Conservation (phyloP, 495 filamentous ascomycete species). For the Aspergillus funiculosus region DNA sequence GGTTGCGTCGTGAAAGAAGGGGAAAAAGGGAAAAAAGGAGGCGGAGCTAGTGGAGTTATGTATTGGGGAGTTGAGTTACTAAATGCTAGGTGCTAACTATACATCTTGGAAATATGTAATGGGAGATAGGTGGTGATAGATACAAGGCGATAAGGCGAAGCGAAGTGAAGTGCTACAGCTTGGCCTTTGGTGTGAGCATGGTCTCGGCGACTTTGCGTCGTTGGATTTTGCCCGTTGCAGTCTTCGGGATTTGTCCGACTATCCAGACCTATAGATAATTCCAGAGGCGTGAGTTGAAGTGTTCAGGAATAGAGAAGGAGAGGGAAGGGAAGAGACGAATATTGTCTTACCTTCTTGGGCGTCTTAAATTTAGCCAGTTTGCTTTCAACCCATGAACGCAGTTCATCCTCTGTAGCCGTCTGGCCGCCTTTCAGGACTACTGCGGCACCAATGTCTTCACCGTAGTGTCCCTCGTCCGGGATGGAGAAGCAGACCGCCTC, state of each 20-base stretch:
- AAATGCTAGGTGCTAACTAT: no score
- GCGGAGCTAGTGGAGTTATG: no score
- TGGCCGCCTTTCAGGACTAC: slow-evolving; percentile 63
- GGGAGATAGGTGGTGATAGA: neutral
- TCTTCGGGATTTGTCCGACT: slow-evolving; percentile 77
- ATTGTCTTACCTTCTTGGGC: slow-evolving; percentile 62
- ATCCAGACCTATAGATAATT: slow-evolving; percentile 67
- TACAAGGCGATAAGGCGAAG: neutral
- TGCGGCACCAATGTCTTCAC: slow-evolving; percentile 74
- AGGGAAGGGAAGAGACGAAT: slow-evolving; percentile 1
- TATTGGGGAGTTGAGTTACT: no score
- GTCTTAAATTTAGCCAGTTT: slow-evolving; percentile 76
- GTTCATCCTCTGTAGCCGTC: slow-evolving; percentile 46
- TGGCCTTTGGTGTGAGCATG: slow-evolving; percentile 56
- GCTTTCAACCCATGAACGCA: slow-evolving; percentile 60
- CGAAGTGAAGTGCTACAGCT: slow-evolving; percentile 22
- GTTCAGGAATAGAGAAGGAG: neutral
- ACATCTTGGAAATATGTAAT: neutral
- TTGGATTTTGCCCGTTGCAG: slow-evolving; percentile 85
- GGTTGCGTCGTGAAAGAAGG: slow-evolving; percentile 18
- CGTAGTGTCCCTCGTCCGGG: slow-evolving; percentile 48
- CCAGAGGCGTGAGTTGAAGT: no score
- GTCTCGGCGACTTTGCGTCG: slow-evolving; percentile 71
- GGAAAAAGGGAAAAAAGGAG: no score
- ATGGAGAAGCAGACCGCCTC: slow-evolving; percentile 82